Percentiles rank a stretch among this genome's conserved stretches.
phyloP scores from a whole-genome alignment of 257 asterid genomes.

The Misopates orontium region DNA sequence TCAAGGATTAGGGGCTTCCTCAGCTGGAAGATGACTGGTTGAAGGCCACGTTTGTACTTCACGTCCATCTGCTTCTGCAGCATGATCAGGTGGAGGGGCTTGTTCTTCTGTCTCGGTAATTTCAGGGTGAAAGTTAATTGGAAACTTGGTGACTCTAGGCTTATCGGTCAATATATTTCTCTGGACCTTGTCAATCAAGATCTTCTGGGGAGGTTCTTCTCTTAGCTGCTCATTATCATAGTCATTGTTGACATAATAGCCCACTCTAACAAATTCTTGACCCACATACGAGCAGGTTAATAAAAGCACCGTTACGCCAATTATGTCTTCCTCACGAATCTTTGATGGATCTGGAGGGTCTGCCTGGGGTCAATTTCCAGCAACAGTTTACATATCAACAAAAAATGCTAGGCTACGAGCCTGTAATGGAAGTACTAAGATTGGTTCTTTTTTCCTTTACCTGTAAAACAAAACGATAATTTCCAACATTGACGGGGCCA shows the following conservation, averaged over 20 bases:
- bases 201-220: slow-evolving; percentile 89
- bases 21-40: slow-evolving; percentile 37
- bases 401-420: background rate
- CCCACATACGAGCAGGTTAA: slow-evolving; percentile 90
- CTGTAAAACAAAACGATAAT: slow-evolving; percentile 89
- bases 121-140: slow-evolving; percentile 80
- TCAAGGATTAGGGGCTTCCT: slow-evolving; percentile 36
- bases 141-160: slow-evolving; percentile 95
- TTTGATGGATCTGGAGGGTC: slow-evolving; percentile 95
- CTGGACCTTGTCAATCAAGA: slow-evolving; percentile 75
- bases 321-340: slow-evolving; percentile 93
- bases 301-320: slow-evolving; percentile 92
- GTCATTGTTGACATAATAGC: slow-evolving; percentile 92
- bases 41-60: slow-evolving; percentile 50
- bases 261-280: slow-evolving; percentile 92
- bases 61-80: slow-evolving; percentile 49
- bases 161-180: slow-evolving; percentile 82
- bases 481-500: slow-evolving; percentile 96
- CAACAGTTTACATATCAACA: slow-evolving; percentile 2
- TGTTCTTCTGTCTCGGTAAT: slow-evolving; percentile 62
- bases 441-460: slow-evolving; percentile 33
- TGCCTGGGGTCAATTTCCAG: slow-evolving; percentile 51
- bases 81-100: slow-evolving; percentile 51
- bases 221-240: slow-evolving; percentile 79
- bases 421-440: background rate